phyloP scores from a whole-genome alignment of 495 filamentous ascomycete genomes.

The Talaromyces wortmannii region DNA sequence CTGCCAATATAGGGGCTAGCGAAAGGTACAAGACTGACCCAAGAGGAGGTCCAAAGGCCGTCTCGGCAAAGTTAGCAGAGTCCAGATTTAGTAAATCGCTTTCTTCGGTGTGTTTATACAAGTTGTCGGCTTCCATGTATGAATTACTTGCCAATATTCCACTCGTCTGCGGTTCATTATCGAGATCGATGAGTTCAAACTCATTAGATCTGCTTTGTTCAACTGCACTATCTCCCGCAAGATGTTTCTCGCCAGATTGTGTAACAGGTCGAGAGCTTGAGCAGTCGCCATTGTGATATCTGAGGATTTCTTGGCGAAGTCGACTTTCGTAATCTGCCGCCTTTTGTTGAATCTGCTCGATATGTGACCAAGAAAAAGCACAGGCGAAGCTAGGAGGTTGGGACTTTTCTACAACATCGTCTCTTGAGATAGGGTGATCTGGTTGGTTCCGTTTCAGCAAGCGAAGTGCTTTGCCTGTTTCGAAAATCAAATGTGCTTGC shows the following conservation, averaged over 20 bases:
- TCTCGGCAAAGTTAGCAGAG: conserved; percentile 1
- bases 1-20: conserved; percentile 63
- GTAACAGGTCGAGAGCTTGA: conserved; percentile 6
- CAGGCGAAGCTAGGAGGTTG: conserved; percentile 56
- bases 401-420: conserved; percentile 32
- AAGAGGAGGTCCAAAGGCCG: conserved; percentile 60
- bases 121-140: conserved; percentile 19
- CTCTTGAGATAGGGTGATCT: conserved; percentile 64
- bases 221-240: background rate
- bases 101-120: conserved; percentile 18
- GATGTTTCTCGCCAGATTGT: background rate
- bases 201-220: background rate
- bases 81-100: conserved; percentile 7
- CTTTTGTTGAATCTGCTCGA: conserved; percentile 54
- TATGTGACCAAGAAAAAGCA: conserved; percentile 70
- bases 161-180: conserved; percentile 16
- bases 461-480: conserved; percentile 70
- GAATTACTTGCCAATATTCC: conserved; percentile 17
- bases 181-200: conserved; percentile 35
- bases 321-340: conserved; percentile 56
- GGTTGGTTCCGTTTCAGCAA: conserved; percentile 67
- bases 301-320: conserved; percentile 33
- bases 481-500: conserved; percentile 59
- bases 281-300: conserved; percentile 19
- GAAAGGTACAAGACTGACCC: conserved; percentile 66